A percentile compares a stretch with the other conserved stretches of the same genome.
Conservation (phyloP, 345 rosid species). For the Rhizophora apiculata region DNA sequence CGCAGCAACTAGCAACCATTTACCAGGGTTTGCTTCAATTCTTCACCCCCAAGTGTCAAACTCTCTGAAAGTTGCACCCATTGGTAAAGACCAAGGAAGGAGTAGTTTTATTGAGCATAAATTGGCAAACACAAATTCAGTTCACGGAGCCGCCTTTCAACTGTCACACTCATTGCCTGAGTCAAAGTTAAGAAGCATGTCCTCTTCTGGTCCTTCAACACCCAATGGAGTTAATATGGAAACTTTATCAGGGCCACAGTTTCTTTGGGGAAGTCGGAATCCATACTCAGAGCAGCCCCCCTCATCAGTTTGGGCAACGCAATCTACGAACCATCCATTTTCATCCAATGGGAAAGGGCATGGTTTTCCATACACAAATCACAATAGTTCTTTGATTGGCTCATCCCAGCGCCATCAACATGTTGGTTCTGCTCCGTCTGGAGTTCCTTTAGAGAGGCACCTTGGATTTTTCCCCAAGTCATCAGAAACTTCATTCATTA, state of each 20-base stretch:
- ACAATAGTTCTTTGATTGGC: constrained; percentile 53
- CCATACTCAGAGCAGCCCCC: constrained; percentile 48
- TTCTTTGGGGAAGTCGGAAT: constrained; percentile 87
- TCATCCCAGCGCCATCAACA: constrained; percentile 55
- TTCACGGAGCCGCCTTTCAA: constrained; percentile 47
- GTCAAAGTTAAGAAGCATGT: constrained; percentile 21
- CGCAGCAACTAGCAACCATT: constrained; percentile 49
- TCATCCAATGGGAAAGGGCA: constrained; percentile 42
- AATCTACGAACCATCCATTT: constrained; percentile 51
- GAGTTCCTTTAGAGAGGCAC: constrained; percentile 55
- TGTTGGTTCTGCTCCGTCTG: constrained; percentile 95
- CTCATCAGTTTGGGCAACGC: constrained; percentile 58
- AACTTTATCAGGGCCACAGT: constrained; percentile 81
- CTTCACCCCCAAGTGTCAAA: constrained; percentile 58
- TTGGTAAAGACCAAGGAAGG: constrained; percentile 70
- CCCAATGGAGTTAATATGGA: constrained; percentile 51
- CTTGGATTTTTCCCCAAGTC: constrained; percentile 53
- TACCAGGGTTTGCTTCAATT: constrained; percentile 83
- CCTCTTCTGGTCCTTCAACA: constrained; percentile 47
- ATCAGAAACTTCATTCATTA: constrained; percentile 48
- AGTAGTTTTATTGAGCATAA: constrained; percentile 45
- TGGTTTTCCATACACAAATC: constrained; percentile 51
- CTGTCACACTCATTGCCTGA: constrained; percentile 33
- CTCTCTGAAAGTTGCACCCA: constrained; percentile 63
- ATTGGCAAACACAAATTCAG: constrained; percentile 38